Base-by-base conservation (phyloP, 495 filamentous ascomycete species). In the Platismatia glauca region DNA sequence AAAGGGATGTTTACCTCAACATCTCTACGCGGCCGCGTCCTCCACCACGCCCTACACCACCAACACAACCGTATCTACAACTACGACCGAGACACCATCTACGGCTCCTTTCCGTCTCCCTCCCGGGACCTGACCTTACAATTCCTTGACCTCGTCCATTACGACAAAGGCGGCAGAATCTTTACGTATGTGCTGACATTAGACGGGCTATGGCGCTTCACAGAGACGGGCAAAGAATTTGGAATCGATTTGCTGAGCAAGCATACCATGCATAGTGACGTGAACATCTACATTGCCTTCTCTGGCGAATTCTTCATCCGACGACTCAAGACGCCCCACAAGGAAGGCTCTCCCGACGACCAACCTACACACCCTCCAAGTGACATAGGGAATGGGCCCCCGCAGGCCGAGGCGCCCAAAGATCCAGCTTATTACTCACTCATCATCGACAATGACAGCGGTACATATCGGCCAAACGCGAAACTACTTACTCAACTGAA, bases 241-340 rank as follows among this genome's bases (percentile, higher is more conserved):
- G 89, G 91, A 35, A 89, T 97, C 61, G 92, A 97, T 70, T 72
- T 97, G 62, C 74, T 97, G 61, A 88, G 84, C 67, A 97, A 97
- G 71, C 93, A 97, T 71, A 95, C 89, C 37, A 91, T 97, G 87
- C 93, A 97, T 70, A 91, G 88, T 69, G 86, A 96, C 73, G 91
- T 95, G 6, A 86, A 85, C 20, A 87, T 87, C 24, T 95, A 96
- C 71, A 88, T 97, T 62, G 91, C 91, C 4, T 96, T 86, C 71
- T 87, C 87, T 6, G 93, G 93, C 20, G 93, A 97, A 72, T 97
- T 97, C 72, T 95, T 96, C 71, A 79, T 97, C 61, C 82, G 91
- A 7, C 84, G 86, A 18, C 72, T 83, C n/a, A 80, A 79, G 67
- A 74, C 69, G 39, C 78, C 73, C 11, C 71, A 69, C 60, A 72